Conservation (phyloP, 192 early-diverging fungal genomes). For the Coemansia sp. region DNA sequence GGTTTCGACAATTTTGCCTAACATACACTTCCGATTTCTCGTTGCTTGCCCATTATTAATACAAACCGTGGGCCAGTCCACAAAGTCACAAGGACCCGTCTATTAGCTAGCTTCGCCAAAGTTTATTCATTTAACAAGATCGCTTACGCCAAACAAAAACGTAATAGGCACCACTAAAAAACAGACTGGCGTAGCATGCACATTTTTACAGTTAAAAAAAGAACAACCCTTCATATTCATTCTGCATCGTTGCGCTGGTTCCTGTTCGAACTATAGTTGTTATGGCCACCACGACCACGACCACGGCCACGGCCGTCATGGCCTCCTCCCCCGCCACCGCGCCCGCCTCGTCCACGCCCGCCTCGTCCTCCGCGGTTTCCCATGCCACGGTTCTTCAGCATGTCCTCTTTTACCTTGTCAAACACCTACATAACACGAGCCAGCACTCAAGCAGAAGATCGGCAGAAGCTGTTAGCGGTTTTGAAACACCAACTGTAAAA, state of each 20-base stretch:
- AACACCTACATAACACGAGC: slow-evolving; percentile 57
- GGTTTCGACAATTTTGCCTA: too few relatives aligned
- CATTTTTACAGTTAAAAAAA: slow-evolving; percentile 7
- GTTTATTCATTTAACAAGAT: too few relatives aligned
- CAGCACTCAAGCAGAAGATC: neutral
- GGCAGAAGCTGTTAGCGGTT: neutral
- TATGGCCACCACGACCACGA: slow-evolving; percentile 40
- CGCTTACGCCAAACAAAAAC: neutral
- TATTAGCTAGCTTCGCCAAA: too few relatives aligned
- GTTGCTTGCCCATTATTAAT: too few relatives aligned
- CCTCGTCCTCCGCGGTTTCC: slow-evolving; percentile 52
- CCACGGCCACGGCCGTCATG: slow-evolving; percentile 49
- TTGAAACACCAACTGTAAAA: neutral
- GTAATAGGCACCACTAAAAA: slow-evolving; percentile 11
- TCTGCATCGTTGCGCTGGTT: slow-evolving; percentile 23
- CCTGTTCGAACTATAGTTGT: slow-evolving; percentile 14
- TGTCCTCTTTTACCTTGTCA: slow-evolving; percentile 88
- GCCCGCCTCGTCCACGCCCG: slow-evolving; percentile 55
- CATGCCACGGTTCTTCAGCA: slow-evolving; percentile 58
- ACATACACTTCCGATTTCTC: too few relatives aligned
- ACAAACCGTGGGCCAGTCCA: too few relatives aligned
- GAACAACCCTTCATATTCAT: slow-evolving; percentile 1
- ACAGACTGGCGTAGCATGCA: neutral
- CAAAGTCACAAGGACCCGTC: too few relatives aligned
- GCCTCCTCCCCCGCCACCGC: slow-evolving; percentile 58